Conservation (phyloP, 768 basidiomycete genomes). For the Pseudohyphozyma bogoriensis region DNA sequence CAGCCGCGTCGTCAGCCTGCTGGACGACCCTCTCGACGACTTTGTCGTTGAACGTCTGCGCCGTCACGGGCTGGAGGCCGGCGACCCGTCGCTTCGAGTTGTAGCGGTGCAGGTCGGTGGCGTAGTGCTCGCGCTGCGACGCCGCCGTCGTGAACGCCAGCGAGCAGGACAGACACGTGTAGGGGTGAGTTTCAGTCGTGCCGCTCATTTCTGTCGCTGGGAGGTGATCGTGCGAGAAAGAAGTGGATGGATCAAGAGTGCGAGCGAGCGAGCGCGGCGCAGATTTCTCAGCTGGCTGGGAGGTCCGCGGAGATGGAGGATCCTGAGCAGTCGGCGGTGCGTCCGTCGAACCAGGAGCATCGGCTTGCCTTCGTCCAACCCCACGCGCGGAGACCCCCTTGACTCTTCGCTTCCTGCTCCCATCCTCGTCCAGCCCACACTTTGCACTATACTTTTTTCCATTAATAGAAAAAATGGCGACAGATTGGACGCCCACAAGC, state of each 20-base stretch:
- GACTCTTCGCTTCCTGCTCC: too few species aligned
- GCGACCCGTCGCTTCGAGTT: slow-evolving; percentile 80
- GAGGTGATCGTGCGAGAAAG: neutral
- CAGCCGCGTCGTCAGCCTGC: slow-evolving; percentile 2
- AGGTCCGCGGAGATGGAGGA: too few species aligned
- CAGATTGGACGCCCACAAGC: too few species aligned
- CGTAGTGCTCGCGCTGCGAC: slow-evolving; percentile 80
- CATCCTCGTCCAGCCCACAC: too few species aligned
- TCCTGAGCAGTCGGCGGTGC: too few species aligned
- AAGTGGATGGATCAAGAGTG: neutral
- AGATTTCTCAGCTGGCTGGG: too few species aligned
- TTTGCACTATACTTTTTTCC: too few species aligned
- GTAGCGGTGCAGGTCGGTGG: slow-evolving; percentile 90
- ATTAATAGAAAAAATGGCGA: too few species aligned
- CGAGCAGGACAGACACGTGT: slow-evolving; percentile 82
- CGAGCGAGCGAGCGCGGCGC: neutral
- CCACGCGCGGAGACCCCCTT: too few species aligned
- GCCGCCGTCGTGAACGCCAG: slow-evolving; percentile 74
- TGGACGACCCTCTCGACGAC: slow-evolving; percentile 43
- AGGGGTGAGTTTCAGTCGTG: slow-evolving; percentile 40
- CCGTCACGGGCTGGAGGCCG: slow-evolving; percentile 71
- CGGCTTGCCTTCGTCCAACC: too few species aligned
- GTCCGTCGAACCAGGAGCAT: too few species aligned
- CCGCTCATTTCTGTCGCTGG: neutral
- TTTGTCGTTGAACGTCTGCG: slow-evolving; percentile 71